Evolutionary conservation across 2,329 filamentous ascomycete species (phyloP).

Genomic region (Ilyonectria destructans): DNA sequence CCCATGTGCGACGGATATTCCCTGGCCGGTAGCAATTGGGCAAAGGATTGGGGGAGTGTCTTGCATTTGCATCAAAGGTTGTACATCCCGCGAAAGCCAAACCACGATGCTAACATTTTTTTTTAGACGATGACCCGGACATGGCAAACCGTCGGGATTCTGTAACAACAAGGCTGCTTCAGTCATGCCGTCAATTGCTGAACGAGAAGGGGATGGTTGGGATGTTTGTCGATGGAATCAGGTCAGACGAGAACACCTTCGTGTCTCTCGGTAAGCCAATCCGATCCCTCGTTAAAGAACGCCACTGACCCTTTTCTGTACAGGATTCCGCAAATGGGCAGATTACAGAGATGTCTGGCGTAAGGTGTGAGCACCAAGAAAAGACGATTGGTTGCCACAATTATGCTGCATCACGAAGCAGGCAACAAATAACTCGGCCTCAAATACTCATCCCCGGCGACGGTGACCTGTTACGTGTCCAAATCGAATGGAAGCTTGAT

Average conservation of each 20-base stretch:
- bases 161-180: slow-evolving; percentile 68
- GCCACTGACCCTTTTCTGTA: slow-evolving; percentile 30
- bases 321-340: slow-evolving; percentile 74
- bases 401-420: slow-evolving; percentile 18
- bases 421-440: slow-evolving; percentile 4
- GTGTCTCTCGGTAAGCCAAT: slow-evolving; percentile 65
- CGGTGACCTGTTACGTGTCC: slow-evolving; percentile 1
- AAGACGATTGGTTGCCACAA: slow-evolving; percentile 16
- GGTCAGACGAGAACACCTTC: slow-evolving; percentile 66
- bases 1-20: slow-evolving; percentile 66
- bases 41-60: slow-evolving; percentile 70
- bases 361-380: slow-evolving; percentile 50
- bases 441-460: neutral
- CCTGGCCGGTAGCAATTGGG: slow-evolving; percentile 69
- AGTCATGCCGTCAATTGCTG: slow-evolving; percentile 66
- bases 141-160: slow-evolving; percentile 63
- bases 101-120: slow-evolving; percentile 25
- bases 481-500: slow-evolving; percentile 9
- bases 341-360: slow-evolving; percentile 71
- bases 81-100: slow-evolving; percentile 45
- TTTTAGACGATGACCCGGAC: slow-evolving; percentile 61
- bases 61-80: slow-evolving; percentile 74
- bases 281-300: neutral
- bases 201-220: slow-evolving; percentile 66
- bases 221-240: slow-evolving; percentile 72